Conservation (phyloP, 2,329 filamentous ascomycete genomes). For the Dactylella cylindrospora region DNA sequence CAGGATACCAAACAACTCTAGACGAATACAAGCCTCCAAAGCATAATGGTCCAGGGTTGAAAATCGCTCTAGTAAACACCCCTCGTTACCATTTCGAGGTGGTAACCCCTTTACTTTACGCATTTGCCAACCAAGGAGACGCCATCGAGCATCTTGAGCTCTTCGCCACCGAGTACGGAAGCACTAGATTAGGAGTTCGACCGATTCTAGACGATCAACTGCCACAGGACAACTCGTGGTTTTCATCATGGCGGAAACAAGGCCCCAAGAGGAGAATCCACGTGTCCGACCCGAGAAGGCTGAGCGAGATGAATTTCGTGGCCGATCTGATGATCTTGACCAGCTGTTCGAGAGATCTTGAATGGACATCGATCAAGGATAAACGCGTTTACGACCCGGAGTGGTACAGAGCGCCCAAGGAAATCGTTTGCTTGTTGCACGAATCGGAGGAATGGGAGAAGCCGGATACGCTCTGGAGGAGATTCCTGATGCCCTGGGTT, state of each 20-base stretch:
- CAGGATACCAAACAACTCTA: slow-evolving; percentile 18
- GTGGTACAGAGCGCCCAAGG: slow-evolving; percentile 36
- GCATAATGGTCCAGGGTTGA: slow-evolving; percentile 31
- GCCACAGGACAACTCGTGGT: slow-evolving; percentile 28
- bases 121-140: slow-evolving; percentile 37
- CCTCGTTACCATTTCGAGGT: slow-evolving; percentile 43
- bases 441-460: slow-evolving; percentile 39
- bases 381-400: slow-evolving; percentile 36
- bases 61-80: slow-evolving; percentile 41
- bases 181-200: slow-evolving; percentile 38
- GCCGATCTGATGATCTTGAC: slow-evolving; percentile 44
- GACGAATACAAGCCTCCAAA: slow-evolving; percentile 38
- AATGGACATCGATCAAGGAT: slow-evolving; percentile 38
- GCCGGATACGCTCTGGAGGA: slow-evolving; percentile 19
- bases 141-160: slow-evolving; percentile 34
- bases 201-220: slow-evolving; percentile 38
- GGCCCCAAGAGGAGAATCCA: slow-evolving; percentile 3
- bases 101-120: slow-evolving; percentile 35
- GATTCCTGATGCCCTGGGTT: slow-evolving; percentile 45
- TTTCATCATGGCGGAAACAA: slow-evolving; percentile 1
- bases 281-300: slow-evolving; percentile 23
- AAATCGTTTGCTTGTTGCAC: slow-evolving; percentile 43
- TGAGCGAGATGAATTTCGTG: slow-evolving; percentile 38
- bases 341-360: slow-evolving; percentile 39
- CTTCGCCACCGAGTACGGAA: slow-evolving; percentile 40